These are phyloP conservation scores for Acanthamoeba royreba DNA, from an alignment of 208 protist genomes.

Conservation along the genomic window DNA sequence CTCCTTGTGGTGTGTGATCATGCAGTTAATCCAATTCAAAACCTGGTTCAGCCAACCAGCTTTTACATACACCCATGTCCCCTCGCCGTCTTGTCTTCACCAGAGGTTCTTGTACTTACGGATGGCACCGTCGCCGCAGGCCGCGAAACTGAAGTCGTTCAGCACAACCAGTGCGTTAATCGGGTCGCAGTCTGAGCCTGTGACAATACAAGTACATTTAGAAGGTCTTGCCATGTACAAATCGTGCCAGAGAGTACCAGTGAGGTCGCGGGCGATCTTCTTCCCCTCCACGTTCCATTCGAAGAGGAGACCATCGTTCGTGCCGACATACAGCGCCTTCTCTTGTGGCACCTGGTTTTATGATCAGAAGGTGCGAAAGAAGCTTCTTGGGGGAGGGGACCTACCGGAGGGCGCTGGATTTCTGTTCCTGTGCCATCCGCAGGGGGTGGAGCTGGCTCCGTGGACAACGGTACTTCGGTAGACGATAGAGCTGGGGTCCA, in stretches of 20 bases:
- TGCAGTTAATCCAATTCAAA: no score
- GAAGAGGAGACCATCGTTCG: constrained; percentile 7
- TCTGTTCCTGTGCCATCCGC: neutral
- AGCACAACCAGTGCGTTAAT: neutral
- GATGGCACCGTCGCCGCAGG: neutral
- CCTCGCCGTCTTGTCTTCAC: neutral
- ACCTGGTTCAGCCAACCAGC: no score
- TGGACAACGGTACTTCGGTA: neutral
- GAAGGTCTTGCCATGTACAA: neutral
- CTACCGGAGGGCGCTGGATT: neutral
- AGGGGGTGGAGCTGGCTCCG: neutral
- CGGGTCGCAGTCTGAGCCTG: neutral
- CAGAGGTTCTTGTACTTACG: neutral
- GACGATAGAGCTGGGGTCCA: neutral
- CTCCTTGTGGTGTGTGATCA: no score
- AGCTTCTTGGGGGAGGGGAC: no score
- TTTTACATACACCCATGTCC: no score
- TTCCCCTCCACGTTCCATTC: neutral
- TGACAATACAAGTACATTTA: neutral
- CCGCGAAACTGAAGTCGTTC: neutral
- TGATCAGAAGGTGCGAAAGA: no score
- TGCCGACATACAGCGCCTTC: neutral
- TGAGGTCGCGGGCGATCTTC: neutral
- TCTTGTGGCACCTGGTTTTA: neutral
- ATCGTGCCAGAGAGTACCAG: neutral